These are phyloP conservation scores for Boletellus emodensis DNA, from an alignment of 768 basidiomycete genomes.

Conservation along the genomic window DNA sequence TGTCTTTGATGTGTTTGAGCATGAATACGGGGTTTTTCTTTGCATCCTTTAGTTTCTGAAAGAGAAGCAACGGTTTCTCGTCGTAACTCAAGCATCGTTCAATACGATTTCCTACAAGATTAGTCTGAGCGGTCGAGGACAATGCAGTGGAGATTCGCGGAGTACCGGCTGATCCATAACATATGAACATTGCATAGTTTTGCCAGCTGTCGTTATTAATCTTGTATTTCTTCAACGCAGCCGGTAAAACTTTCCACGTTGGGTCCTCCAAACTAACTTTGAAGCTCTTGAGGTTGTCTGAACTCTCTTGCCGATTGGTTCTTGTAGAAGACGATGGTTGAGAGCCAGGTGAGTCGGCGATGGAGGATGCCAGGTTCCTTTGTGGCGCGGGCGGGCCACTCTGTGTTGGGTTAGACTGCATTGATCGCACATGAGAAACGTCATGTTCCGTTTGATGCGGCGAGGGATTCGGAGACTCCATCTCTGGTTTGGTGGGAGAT, in stretches of 20 bases:
- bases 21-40: constrained; percentile 99
- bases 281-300: constrained; percentile 85
- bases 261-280: constrained; percentile 97
- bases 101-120: constrained; percentile 56
- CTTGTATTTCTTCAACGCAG: constrained; percentile 97
- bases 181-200: constrained; percentile 99
- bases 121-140: background rate
- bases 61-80: constrained; percentile 94
- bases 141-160: background rate
- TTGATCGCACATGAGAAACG: constrained; percentile 35
- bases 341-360: constrained; percentile 28
- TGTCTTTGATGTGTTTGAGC: constrained; percentile 92
- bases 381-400: constrained; percentile 30
- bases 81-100: constrained; percentile 97
- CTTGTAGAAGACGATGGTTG: constrained; percentile 26
- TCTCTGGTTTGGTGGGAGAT: constrained; percentile 75
- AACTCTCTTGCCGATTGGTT: constrained; percentile 60
- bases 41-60: constrained; percentile 95
- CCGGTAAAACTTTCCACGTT: constrained; percentile 97
- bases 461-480: constrained; percentile 75
- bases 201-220: constrained; percentile 99
- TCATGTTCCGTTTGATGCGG: constrained; percentile 79
- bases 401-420: constrained; percentile 14
- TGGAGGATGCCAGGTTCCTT: constrained; percentile 24
- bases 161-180: constrained; percentile 87